A percentile compares a stretch with the other conserved stretches of the same genome.
phyloP scores from a whole-genome alignment of 768 basidiomycete genomes.

The Mycena haematopus region DNA sequence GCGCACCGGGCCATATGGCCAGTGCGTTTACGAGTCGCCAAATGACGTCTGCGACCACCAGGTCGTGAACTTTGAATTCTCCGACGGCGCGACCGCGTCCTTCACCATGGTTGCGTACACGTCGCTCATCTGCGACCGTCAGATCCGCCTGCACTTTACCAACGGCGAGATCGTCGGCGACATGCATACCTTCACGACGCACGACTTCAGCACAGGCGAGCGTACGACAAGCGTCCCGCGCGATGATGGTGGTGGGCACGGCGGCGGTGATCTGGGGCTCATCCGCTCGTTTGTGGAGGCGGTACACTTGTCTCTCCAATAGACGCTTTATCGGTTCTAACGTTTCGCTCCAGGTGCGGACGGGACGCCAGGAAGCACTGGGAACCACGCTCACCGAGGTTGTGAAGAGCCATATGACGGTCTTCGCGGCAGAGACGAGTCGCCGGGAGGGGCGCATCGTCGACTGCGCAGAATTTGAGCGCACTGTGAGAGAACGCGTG shows the following conservation, averaged over 20 bases:
- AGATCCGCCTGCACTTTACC: slow-evolving; percentile 84
- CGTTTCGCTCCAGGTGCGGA: slow-evolving; percentile 42
- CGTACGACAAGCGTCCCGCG: slow-evolving; percentile 54
- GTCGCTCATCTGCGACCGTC: slow-evolving; percentile 79
- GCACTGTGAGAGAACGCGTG: slow-evolving; percentile 44
- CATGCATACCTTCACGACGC: slow-evolving; percentile 77
- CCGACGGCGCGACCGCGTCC: slow-evolving; percentile 79
- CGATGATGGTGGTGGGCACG: slow-evolving; percentile 75
- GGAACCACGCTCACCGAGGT: slow-evolving; percentile 74
- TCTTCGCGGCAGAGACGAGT: slow-evolving; percentile 88
- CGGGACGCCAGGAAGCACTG: slow-evolving; percentile 64
- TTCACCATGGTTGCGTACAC: slow-evolving; percentile 93
- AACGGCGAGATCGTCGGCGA: slow-evolving; percentile 91
- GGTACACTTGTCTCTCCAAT: slow-evolving; percentile 32
- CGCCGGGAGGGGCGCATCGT: slow-evolving; percentile 72
- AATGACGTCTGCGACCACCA: slow-evolving; percentile 94
- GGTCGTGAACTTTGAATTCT: slow-evolving; percentile 89
- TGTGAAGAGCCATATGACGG: slow-evolving; percentile 79
- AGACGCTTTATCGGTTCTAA: background rate
- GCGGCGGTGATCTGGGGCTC: slow-evolving; percentile 83
- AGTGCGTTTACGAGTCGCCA: slow-evolving; percentile 82
- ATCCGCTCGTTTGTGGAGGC: slow-evolving; percentile 80
- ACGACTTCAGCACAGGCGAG: slow-evolving; percentile 69
- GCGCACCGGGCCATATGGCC: slow-evolving; percentile 73
- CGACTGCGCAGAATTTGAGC: slow-evolving; percentile 72